Conservation (phyloP, 345 rosid genomes). For the Rhodamnia argentea region DNA sequence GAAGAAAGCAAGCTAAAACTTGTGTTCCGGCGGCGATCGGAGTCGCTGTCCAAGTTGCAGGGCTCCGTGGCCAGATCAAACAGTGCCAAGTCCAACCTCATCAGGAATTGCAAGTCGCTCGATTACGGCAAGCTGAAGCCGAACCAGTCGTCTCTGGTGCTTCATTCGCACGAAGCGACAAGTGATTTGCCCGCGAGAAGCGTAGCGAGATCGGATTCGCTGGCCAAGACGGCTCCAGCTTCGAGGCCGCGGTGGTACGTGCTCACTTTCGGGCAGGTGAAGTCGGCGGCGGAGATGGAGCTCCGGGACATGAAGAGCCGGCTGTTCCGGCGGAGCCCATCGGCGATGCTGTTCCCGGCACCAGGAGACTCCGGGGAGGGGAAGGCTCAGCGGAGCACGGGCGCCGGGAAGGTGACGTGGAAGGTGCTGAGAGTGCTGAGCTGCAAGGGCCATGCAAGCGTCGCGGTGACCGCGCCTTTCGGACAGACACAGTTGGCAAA, state of each 20-base stretch:
- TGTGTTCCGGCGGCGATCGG: constrained; percentile 29
- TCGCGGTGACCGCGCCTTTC: constrained; percentile 30
- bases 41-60: constrained; percentile 35
- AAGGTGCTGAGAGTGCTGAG: constrained; percentile 47
- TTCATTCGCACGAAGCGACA: background rate
- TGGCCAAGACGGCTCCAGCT: background rate
- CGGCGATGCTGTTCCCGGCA: constrained; percentile 20
- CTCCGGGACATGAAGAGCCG: constrained; percentile 55
- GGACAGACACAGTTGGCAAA: background rate
- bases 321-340: constrained; percentile 39
- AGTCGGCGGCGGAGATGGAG: constrained; percentile 39
- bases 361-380: background rate
- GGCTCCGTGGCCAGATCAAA: constrained; percentile 2
- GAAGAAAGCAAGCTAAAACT: background rate
- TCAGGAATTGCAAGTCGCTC: constrained; percentile 47
- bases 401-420: constrained; percentile 29
- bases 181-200: constrained; percentile 13
- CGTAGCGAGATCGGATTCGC: constrained; percentile 2
- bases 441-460: constrained; percentile 44
- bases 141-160: background rate
- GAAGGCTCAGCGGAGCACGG: constrained; percentile 4
- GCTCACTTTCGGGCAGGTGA: constrained; percentile 50
- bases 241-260: constrained; percentile 51
- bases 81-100: constrained; percentile 13
- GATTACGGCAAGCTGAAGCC: constrained; percentile 16